Conservation (phyloP, 345 rosid genomes). For the Abelmoschus esculentus region DNA sequence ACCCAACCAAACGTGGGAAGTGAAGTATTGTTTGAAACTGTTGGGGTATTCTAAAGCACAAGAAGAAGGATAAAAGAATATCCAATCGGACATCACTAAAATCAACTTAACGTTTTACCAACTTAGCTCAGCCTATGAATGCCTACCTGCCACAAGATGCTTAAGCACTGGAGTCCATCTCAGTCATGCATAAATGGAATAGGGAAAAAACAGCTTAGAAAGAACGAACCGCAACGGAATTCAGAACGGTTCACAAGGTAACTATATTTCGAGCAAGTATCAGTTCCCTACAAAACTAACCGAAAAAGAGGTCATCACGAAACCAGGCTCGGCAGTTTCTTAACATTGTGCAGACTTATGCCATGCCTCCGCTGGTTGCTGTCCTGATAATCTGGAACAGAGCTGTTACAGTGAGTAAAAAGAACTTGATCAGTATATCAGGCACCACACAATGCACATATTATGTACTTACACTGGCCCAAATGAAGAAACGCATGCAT, state of each 20-base stretch:
- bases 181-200: not conserved
- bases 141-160: not conserved
- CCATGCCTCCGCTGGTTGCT: not conserved
- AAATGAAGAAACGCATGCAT: too few relatives aligned
- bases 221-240: not conserved
- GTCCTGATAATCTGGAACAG: not conserved
- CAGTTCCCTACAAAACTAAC: conserved; percentile 16
- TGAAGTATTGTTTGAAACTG: too few relatives aligned
- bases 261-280: conserved; percentile 2
- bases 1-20: too few relatives aligned
- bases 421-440: not conserved
- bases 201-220: not conserved
- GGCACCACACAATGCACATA: too few relatives aligned
- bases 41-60: too few relatives aligned
- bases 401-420: not conserved
- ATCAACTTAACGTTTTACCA: too few relatives aligned
- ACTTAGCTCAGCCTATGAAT: not conserved
- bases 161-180: conserved; percentile 26
- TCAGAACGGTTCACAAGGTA: conserved; percentile 4
- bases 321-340: not conserved
- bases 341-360: not conserved
- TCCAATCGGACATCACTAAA: too few relatives aligned
- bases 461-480: too few relatives aligned
- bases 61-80: too few relatives aligned
- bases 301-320: not conserved